Conservation (phyloP, 2,329 filamentous ascomycete genomes). For the Iodosphaeria phyllophila region DNA sequence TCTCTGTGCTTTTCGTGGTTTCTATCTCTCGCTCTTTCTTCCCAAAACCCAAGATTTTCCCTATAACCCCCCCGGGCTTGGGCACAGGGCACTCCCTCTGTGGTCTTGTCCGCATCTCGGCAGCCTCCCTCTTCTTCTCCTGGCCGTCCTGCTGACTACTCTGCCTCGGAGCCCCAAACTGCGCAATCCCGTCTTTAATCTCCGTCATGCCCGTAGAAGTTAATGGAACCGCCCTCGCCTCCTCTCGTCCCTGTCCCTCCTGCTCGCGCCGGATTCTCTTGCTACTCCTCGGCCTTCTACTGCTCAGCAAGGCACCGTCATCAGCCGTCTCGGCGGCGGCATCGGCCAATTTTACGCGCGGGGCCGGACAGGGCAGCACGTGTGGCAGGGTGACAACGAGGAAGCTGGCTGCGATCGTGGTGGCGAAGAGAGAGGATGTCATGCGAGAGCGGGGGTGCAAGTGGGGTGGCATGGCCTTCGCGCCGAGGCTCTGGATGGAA, state of each 20-base stretch:
- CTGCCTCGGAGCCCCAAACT: too few species aligned
- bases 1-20: too few species aligned
- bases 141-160: constrained; percentile 16
- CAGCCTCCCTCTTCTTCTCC: constrained; percentile 23
- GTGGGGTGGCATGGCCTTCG: constrained; percentile 52
- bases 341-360: constrained; percentile 57
- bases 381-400: constrained; percentile 85
- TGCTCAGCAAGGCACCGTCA: constrained; percentile 7
- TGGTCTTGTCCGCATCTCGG: too few species aligned
- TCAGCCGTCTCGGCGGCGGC: constrained; percentile 25
- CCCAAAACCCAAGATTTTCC: constrained; percentile 56
- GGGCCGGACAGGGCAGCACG: constrained; percentile 76
- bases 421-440: constrained; percentile 86
- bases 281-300: constrained; percentile 10
- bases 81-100: constrained; percentile 86
- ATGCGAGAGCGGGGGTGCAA: constrained; percentile 86
- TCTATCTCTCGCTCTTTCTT: constrained; percentile 10
- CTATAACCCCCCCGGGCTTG: constrained; percentile 66
- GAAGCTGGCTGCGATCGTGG: constrained; percentile 78
- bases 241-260: constrained; percentile 11
- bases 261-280: constrained; percentile 23
- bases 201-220: too few species aligned
- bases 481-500: too few species aligned
- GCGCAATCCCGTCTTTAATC: constrained; percentile 26
- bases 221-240: too few species aligned